Conservation (phyloP, 106 monocot species). For the Acanthochlamys bracteata region DNA sequence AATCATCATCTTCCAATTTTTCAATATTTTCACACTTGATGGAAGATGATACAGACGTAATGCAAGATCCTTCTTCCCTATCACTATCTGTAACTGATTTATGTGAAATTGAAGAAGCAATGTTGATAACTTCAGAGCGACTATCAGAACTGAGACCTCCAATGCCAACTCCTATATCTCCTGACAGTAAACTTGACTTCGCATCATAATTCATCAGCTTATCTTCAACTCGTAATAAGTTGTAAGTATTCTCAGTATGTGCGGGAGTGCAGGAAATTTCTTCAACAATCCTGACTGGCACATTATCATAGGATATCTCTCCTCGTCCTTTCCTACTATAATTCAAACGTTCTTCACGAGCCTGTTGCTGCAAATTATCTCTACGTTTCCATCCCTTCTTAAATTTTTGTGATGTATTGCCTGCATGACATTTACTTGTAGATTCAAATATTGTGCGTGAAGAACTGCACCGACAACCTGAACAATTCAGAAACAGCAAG, state of each 20-base stretch:
- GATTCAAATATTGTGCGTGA: constrained; percentile 22
- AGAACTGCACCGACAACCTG: constrained; percentile 25
- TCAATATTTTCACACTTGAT: constrained; percentile 24
- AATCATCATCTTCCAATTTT: constrained; percentile 16
- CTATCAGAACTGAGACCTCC: constrained; percentile 12
- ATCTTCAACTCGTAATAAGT: constrained; percentile 23
- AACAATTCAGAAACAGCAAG: not conserved
- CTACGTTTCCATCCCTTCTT: constrained; percentile 48
- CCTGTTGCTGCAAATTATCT: constrained; percentile 56
- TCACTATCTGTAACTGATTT: constrained; percentile 8
- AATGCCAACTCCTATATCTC: constrained; percentile 2
- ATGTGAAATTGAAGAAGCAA: constrained; percentile 13
- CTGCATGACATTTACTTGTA: constrained; percentile 24
- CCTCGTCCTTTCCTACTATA: constrained; percentile 56
- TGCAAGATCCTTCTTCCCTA: constrained; percentile 23
- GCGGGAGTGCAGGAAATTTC: constrained; percentile 16
- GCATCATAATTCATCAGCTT: constrained; percentile 18
- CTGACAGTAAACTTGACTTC: constrained; percentile 15
- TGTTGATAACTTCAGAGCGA: constrained; percentile 3
- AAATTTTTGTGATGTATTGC: constrained; percentile 24
- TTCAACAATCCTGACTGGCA: constrained; percentile 41
- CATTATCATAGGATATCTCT: constrained; percentile 18
- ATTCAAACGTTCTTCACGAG: constrained; percentile 73
- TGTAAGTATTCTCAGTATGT: too few species aligned
- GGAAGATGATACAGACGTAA: constrained; percentile 22